Evolutionary conservation across 805 yeast genomes (phyloP), one percentile per base, ranked within the genome.

Genomic region (Starmerella powellii): DNA sequence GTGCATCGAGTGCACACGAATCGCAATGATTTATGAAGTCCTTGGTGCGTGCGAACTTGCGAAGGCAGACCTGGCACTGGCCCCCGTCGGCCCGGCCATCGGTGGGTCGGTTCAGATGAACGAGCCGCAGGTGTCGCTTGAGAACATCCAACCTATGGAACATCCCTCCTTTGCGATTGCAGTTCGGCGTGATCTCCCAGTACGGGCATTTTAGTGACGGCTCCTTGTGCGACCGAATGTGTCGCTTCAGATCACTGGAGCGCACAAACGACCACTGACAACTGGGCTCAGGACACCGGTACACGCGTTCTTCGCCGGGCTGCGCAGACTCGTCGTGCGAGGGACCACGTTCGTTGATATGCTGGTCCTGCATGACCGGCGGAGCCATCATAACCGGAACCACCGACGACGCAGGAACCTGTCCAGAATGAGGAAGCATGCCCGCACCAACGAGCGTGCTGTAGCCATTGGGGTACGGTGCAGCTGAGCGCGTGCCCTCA

Each of bases 91-190:
- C 20, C 10, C 30, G 10, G 21, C 69, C 68, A 42, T 66, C 56
- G 57, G 54, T 58, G 53, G 55, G 57, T 45, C 57, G 74, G 26
- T 73, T 75, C 55, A 68, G 77, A 59, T 81, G 91, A 33, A 80
- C 84, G 31, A 80, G 65, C 40, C 73, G 67, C 42, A 81, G 62
- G 59, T 81, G 91, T 34, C 91, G 67, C 50, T 80, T 80, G 48
- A 80, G 63, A 24, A 81, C 87, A 54, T 81, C 91, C 46, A 79
- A 61, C 34, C 91, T 65, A 52, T 74, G 76, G 61, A 81, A 81
- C 0, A 83, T 72, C 13, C 88, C 87, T 17, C 80, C 83, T 49
- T 78, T 79, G 42, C 80, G 67, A 58, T 80, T 91, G 56, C 87
- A 80, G 6, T 80, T 72, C 3, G 78, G 75, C 50, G 76, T 81